Evolutionary conservation across 768 basidiomycete genomes (phyloP).

Genomic region (Boletellus ananas): DNA sequence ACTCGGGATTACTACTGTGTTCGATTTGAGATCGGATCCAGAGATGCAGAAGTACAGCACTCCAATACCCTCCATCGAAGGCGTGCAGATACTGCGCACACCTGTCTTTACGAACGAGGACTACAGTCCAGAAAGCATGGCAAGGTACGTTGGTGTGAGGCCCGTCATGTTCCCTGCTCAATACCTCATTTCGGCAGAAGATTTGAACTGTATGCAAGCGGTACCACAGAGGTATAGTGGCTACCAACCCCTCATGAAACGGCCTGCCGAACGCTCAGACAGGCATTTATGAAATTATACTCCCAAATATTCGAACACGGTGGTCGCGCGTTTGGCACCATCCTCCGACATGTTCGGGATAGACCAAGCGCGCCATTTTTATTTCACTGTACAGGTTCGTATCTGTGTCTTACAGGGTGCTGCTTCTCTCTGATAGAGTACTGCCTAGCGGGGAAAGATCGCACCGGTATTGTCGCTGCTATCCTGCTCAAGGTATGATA

Average conservation of each 20-base stretch:
- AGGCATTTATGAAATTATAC: constrained; percentile 82
- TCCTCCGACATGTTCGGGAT: constrained; percentile 73
- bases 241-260: neutral
- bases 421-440: neutral
- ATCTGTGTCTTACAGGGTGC: neutral
- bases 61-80: constrained; percentile 61
- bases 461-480: constrained; percentile 75
- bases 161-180: neutral
- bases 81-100: constrained; percentile 53
- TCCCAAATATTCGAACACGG: constrained; percentile 77
- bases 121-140: constrained; percentile 81
- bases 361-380: constrained; percentile 59
- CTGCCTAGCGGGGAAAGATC: constrained; percentile 68
- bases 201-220: constrained; percentile 70
- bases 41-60: constrained; percentile 73
- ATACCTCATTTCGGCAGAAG: constrained; percentile 19
- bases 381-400: constrained; percentile 72
- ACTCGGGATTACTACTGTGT: constrained; percentile 64
- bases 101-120: constrained; percentile 70
- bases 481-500: constrained; percentile 59
- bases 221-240: constrained; percentile 65
- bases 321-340: constrained; percentile 60
- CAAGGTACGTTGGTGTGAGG: constrained; percentile 58
- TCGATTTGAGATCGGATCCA: constrained; percentile 76
- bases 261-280: neutral